A percentile compares a stretch with the other conserved stretches of the same genome.
Conservation (phyloP, 192 early-diverging fungal species). For the Podila minutissima region DNA sequence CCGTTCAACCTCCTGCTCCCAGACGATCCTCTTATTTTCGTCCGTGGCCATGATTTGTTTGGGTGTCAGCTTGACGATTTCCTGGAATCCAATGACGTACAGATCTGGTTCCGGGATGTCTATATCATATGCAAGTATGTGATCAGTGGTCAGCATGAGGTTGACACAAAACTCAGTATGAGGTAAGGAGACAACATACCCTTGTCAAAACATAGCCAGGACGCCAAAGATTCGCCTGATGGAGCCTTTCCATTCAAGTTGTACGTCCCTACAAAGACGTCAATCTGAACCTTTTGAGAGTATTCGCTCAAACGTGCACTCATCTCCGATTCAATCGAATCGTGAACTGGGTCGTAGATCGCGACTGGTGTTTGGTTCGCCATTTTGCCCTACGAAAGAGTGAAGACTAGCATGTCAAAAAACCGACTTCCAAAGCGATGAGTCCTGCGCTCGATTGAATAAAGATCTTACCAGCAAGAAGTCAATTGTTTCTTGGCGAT, state of each 20-base stretch:
- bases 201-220: conserved; percentile 68
- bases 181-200: conserved; percentile 22
- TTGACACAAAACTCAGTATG: neutral
- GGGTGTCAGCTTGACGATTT: conserved; percentile 91
- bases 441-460: neutral
- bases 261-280: conserved; percentile 87
- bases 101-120: conserved; percentile 75
- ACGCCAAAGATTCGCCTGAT: conserved; percentile 67
- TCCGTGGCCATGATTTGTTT: conserved; percentile 59
- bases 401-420: neutral
- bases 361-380: conserved; percentile 54
- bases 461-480: conserved; percentile 70
- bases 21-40: conserved; percentile 48
- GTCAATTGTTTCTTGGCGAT: conserved; percentile 94
- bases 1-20: conserved; percentile 63
- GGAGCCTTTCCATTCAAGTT: conserved; percentile 89
- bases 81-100: conserved; percentile 92
- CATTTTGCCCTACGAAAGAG: conserved; percentile 59
- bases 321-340: conserved; percentile 47
- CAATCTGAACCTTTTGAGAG: conserved; percentile 64
- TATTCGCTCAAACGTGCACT: conserved; percentile 64
- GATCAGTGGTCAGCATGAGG: neutral
- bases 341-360: conserved; percentile 65
- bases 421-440: neutral
- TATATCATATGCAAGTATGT: neutral